Conservation (phyloP, 495 filamentous ascomycete species). For the Aspergillus sparsus region DNA sequence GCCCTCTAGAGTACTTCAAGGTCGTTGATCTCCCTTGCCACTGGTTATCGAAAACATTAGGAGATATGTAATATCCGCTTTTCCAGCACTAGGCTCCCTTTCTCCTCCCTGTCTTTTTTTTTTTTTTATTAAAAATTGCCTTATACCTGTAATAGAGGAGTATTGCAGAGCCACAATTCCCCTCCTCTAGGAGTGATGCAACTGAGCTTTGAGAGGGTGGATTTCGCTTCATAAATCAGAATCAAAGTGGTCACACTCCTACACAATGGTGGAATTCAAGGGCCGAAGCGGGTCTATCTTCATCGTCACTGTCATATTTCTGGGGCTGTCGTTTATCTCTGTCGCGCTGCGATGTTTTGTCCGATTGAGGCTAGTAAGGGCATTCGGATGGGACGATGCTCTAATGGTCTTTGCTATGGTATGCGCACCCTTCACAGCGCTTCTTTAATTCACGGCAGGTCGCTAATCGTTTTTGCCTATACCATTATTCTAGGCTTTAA, state of each 20-base stretch:
- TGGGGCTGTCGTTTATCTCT: constrained; percentile 39
- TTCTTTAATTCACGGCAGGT: not conserved
- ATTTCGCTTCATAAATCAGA: not conserved
- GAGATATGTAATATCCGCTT: no score
- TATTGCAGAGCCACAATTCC: not conserved
- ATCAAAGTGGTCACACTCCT: not conserved
- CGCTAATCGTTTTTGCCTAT: not conserved
- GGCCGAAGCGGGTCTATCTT: constrained; percentile 43
- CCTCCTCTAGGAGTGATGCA: constrained; percentile 8
- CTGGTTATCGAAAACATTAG: no score
- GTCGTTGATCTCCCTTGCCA: not conserved
- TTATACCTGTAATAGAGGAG: not conserved
- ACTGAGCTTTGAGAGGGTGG: not conserved
- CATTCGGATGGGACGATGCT: constrained; percentile 49
- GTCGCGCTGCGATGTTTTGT: constrained; percentile 47
- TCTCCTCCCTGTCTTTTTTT: constrained; percentile 1
- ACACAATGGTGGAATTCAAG: constrained; percentile 38
- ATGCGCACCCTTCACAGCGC: constrained; percentile 9
- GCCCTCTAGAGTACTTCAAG: no score
- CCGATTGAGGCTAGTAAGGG: constrained; percentile 39
- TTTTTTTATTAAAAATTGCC: not conserved
- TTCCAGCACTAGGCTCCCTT: not conserved
- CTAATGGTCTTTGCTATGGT: constrained; percentile 48
- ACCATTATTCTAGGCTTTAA: constrained; percentile 23
- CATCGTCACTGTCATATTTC: constrained; percentile 41